phyloP scores from a whole-genome alignment of 208 protist genomes.

The Leishmania gerbilli region DNA sequence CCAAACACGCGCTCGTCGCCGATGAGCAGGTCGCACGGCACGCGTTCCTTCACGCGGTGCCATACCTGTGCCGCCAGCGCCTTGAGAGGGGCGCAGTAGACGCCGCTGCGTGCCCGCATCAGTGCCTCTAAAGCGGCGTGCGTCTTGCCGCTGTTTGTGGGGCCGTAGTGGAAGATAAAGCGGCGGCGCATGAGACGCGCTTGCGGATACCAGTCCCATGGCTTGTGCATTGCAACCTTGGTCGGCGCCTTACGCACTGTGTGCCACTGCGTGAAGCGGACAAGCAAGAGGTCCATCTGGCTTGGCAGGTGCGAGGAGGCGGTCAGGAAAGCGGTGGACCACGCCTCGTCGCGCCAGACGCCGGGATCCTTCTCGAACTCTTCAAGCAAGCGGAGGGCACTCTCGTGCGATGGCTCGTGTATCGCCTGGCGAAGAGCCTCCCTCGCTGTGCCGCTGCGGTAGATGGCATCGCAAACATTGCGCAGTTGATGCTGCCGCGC shows the following conservation, averaged over 20 bases:
- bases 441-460: conserved; percentile 47
- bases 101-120: conserved; percentile 59
- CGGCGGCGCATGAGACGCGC: conserved; percentile 69
- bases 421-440: conserved; percentile 55
- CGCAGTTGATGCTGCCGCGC: conserved; percentile 18
- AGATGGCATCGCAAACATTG: conserved; percentile 48
- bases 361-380: conserved; percentile 55
- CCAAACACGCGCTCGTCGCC: conserved; percentile 88
- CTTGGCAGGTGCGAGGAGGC: conserved; percentile 16
- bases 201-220: conserved; percentile 87
- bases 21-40: conserved; percentile 93
- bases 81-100: conserved; percentile 95
- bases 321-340: conserved; percentile 22
- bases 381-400: conserved; percentile 46
- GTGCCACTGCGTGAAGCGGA: conserved; percentile 67
- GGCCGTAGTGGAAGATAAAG: conserved; percentile 92
- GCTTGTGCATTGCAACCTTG: conserved; percentile 65
- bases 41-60: conserved; percentile 65
- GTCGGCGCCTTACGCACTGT: conserved; percentile 50
- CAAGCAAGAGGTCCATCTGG: conserved; percentile 38
- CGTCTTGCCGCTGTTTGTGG: conserved; percentile 96
- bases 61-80: conserved; percentile 94
- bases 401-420: conserved; percentile 72
- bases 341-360: conserved; percentile 29
- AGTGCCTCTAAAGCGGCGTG: conserved; percentile 82